Percentiles rank a stretch among this genome's conserved stretches.
Evolutionary conservation across 78 protist genomes (phyloP).

Genomic region (Protostelium mycophagum): DNA sequence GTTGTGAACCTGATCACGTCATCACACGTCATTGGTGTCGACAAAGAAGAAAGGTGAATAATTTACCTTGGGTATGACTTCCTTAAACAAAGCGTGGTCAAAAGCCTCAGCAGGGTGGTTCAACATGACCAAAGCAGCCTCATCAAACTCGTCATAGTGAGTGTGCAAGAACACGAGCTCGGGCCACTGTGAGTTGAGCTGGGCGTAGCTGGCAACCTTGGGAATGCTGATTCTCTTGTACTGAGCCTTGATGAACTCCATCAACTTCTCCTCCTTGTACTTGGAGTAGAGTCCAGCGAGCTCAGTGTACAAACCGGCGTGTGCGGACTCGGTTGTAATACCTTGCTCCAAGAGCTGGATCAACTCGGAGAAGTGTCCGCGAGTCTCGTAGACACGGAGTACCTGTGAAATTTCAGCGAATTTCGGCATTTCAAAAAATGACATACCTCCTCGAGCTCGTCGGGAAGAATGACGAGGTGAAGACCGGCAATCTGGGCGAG

Average conservation of each 20-base stretch:
- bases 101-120: slow-evolving; percentile 93
- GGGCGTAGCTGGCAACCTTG: slow-evolving; percentile 83
- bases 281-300: slow-evolving; percentile 95
- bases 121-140: slow-evolving; percentile 92
- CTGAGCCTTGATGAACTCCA: slow-evolving; percentile 95
- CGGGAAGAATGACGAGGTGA: slow-evolving; percentile 91
- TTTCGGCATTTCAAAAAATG: no score
- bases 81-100: slow-evolving; percentile 92
- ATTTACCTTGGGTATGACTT: slow-evolving; percentile 75
- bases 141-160: slow-evolving; percentile 95
- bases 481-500: slow-evolving; percentile 97
- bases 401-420: background rate
- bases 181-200: slow-evolving; percentile 85
- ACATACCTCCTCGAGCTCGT: slow-evolving; percentile 84
- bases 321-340: slow-evolving; percentile 92
- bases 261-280: slow-evolving; percentile 90
- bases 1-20: slow-evolving; percentile 48
- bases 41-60: no score
- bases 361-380: slow-evolving; percentile 91
- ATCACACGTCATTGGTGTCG: background rate
- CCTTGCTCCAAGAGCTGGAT: slow-evolving; percentile 90
- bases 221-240: slow-evolving; percentile 90
- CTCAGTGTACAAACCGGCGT: slow-evolving; percentile 98
- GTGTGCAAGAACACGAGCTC: slow-evolving; percentile 94
- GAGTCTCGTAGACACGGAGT: slow-evolving; percentile 78